Evolutionary conservation across 768 basidiomycete genomes (phyloP).

Genomic region (Mrakia frigida): DNA sequence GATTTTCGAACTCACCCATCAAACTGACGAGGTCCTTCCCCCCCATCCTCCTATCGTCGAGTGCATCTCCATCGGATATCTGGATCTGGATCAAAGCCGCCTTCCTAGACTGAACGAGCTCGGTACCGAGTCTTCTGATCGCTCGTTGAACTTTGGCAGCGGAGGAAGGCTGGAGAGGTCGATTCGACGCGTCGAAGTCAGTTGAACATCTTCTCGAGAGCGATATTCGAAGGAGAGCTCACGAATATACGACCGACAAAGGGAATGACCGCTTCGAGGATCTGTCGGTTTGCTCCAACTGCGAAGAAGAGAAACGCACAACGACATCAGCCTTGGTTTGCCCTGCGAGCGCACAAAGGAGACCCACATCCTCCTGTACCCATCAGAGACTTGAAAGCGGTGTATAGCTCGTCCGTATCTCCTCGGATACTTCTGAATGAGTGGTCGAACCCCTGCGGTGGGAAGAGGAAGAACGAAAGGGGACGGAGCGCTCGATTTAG

Average conservation of each 20-base stretch:
- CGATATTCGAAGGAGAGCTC: not conserved
- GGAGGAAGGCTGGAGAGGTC: not conserved
- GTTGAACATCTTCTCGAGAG: not conserved
- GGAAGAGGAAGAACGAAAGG: not conserved
- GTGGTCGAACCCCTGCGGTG: not conserved
- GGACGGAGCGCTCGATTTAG: not conserved
- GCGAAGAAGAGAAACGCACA: not conserved
- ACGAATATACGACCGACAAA: not conserved
- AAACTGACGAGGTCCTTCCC: not conserved
- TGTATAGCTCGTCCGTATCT: not conserved
- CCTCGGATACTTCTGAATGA: not conserved
- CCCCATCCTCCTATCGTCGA: not conserved
- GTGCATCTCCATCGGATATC: not conserved
- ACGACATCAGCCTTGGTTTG: not conserved
- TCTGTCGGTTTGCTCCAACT: not conserved
- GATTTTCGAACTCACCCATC: not conserved
- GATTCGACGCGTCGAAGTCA: not conserved
- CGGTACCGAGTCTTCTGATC: not conserved
- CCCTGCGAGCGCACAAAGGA: no score
- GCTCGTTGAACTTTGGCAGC: slow-evolving; percentile 2
- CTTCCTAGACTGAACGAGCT: not conserved
- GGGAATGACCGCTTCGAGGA: not conserved
- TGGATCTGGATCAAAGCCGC: not conserved
- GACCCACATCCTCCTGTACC: not conserved
- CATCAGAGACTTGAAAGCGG: not conserved